These are phyloP conservation scores for Acer negundo DNA, from an alignment of 345 rosid species.

Conservation along the genomic window DNA sequence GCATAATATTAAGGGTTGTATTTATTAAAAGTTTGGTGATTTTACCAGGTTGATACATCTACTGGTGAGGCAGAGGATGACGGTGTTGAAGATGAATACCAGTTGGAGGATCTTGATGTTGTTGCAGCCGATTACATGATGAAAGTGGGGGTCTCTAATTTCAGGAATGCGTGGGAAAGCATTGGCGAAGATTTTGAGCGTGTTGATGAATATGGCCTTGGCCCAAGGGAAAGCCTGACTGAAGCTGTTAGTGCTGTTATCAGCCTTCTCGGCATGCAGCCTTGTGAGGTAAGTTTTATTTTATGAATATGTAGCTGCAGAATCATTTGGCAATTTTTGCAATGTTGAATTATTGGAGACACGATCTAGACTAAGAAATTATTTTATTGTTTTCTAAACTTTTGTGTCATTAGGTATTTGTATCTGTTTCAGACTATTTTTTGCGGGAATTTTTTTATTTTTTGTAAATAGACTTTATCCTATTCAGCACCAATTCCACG, in stretches of 20 bases:
- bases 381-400: background rate
- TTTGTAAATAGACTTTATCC: background rate
- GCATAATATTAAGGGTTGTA: too few species aligned
- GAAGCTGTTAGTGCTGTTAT: constrained; percentile 90
- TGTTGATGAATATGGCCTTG: constrained; percentile 97
- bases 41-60: constrained; percentile 74
- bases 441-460: background rate
- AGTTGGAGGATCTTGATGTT: constrained; percentile 94
- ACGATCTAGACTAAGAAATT: background rate
- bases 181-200: constrained; percentile 74
- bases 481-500: background rate
- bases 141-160: constrained; percentile 86
- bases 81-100: constrained; percentile 98
- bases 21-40: too few species aligned
- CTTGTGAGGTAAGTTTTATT: constrained; percentile 76
- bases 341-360: background rate
- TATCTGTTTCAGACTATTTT: background rate
- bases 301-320: background rate
- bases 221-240: constrained; percentile 82
- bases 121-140: constrained; percentile 89
- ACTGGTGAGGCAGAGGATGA: constrained; percentile 95
- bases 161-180: constrained; percentile 98
- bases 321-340: background rate
- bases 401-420: background rate
- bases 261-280: constrained; percentile 97